A percentile compares a stretch with the other conserved stretches of the same genome.
Evolutionary conservation across 495 filamentous ascomycete species (phyloP).

Genomic region (Tetracladium marchalianum): DNA sequence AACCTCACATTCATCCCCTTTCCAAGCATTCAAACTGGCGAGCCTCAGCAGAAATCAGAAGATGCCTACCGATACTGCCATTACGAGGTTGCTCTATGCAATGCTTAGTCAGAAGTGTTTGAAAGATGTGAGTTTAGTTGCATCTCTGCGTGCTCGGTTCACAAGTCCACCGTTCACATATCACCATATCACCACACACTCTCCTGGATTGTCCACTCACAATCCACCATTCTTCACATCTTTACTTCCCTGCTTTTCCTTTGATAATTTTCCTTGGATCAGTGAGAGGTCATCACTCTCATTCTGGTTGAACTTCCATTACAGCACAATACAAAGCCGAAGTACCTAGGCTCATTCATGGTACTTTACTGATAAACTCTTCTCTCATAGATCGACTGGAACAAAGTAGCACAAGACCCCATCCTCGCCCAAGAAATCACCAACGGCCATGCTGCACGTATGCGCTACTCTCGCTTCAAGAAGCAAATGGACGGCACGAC

Average conservation of each 20-base stretch:
- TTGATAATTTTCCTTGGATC: not conserved
- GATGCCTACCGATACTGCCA: conserved; percentile 32
- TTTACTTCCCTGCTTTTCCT: not conserved
- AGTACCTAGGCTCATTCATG: not conserved
- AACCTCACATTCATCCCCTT: conserved; percentile 12
- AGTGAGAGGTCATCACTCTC: not conserved
- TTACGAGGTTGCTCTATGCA: conserved; percentile 59
- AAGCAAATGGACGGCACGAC: conserved; percentile 45
- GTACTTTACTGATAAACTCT: too few species aligned
- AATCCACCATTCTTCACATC: too few species aligned
- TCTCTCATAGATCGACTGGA: conserved; percentile 58
- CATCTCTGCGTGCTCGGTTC: not conserved
- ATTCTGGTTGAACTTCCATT: not conserved
- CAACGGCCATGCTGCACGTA: conserved; percentile 73
- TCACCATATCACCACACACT: not conserved
- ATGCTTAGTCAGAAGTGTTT: conserved; percentile 68
- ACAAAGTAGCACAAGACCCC: conserved; percentile 45
- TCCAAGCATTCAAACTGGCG: conserved; percentile 10
- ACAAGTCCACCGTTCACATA: too few species aligned
- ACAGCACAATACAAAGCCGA: not conserved
- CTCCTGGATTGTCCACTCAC: not conserved
- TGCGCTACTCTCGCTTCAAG: conserved; percentile 67
- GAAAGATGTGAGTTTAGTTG: conserved; percentile 48
- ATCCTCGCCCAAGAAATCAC: conserved; percentile 46
- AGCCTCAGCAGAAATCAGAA: conserved; percentile 7